Evolutionary conservation across 2,329 filamentous ascomycete genomes (phyloP).

Genomic region (Penicillium sp.): DNA sequence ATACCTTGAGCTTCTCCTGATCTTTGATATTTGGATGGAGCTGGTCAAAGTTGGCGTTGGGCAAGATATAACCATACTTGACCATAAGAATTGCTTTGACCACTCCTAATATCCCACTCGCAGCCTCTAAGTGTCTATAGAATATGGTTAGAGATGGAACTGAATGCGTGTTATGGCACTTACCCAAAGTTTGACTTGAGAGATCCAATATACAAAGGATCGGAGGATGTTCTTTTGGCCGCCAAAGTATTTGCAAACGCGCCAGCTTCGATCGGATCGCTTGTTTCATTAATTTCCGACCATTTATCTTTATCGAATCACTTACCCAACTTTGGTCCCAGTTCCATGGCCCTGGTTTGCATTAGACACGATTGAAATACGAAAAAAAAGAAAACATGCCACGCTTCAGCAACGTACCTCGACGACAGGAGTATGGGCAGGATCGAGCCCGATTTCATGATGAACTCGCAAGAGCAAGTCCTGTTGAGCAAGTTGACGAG

Average conservation of each 20-base stretch:
- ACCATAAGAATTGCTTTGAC: constrained; percentile 15
- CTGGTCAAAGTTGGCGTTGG: constrained; percentile 20
- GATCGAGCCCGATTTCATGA: not conserved
- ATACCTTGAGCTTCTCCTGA: not conserved
- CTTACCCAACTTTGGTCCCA: constrained; percentile 1
- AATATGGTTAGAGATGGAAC: too few species aligned
- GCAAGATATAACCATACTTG: constrained; percentile 1
- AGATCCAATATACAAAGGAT: constrained; percentile 13
- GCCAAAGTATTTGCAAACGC: not conserved
- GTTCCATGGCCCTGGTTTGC: constrained; percentile 4
- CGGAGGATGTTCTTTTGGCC: not conserved
- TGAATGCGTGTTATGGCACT: too few species aligned
- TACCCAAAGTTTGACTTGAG: constrained; percentile 23
- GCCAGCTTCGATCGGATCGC: constrained; percentile 5
- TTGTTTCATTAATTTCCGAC: too few species aligned
- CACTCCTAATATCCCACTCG: constrained; percentile 5
- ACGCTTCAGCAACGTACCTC: not conserved
- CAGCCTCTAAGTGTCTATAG: constrained; percentile 1
- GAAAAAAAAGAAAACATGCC: too few species aligned
- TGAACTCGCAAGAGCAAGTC: constrained; percentile 1
- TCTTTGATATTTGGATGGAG: constrained; percentile 2
- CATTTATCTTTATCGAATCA: too few species aligned
- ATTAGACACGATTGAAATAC: too few species aligned
- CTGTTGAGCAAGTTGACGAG: not conserved
- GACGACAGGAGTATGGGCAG: not conserved